These are phyloP conservation scores for Aspergillus puulaauensis DNA, from an alignment of 2,329 filamentous ascomycete species.

Conservation along the genomic window DNA sequence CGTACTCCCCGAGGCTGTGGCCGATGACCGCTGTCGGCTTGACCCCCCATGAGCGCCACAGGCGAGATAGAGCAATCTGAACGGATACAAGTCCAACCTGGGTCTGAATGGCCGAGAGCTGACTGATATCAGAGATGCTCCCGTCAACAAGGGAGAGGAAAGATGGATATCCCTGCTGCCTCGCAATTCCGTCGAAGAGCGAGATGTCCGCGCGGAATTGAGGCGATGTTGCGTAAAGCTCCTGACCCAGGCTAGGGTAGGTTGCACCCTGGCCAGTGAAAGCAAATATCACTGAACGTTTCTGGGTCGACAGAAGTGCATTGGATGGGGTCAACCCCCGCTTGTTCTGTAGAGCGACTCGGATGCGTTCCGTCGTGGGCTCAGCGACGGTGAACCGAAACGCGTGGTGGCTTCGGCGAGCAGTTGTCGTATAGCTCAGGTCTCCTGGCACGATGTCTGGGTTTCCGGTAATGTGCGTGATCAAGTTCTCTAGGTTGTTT, in stretches of 20 bases:
- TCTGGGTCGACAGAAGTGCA: too few species aligned
- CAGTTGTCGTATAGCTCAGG: constrained; percentile 65
- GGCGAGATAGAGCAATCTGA: constrained; percentile 38
- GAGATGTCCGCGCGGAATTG: constrained; percentile 12
- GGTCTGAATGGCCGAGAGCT: constrained; percentile 21
- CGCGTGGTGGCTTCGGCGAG: constrained; percentile 42
- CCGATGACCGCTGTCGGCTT: constrained; percentile 41
- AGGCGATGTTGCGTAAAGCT: constrained; percentile 28
- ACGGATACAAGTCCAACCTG: constrained; percentile 35
- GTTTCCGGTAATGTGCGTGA: constrained; percentile 33
- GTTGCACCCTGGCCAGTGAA: constrained; percentile 40
- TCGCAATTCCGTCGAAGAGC: constrained; percentile 11
- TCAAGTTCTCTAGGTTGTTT: constrained; percentile 54
- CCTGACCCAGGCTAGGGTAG: constrained; percentile 32
- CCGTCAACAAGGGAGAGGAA: constrained; percentile 33
- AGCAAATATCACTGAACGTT: constrained; percentile 16
- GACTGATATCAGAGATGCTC: constrained; percentile 22
- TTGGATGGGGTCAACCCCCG: not conserved
- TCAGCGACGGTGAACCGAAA: constrained; percentile 1
- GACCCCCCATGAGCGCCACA: constrained; percentile 38
- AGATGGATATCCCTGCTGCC: constrained; percentile 34
- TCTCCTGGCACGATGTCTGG: constrained; percentile 49
- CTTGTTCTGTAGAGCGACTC: not conserved
- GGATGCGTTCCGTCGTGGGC: not conserved
- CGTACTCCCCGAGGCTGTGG: constrained; percentile 38